Evolutionary conservation across 1,284 basidiomycete species (phyloP).

Genomic region (Puccinia horiana): DNA sequence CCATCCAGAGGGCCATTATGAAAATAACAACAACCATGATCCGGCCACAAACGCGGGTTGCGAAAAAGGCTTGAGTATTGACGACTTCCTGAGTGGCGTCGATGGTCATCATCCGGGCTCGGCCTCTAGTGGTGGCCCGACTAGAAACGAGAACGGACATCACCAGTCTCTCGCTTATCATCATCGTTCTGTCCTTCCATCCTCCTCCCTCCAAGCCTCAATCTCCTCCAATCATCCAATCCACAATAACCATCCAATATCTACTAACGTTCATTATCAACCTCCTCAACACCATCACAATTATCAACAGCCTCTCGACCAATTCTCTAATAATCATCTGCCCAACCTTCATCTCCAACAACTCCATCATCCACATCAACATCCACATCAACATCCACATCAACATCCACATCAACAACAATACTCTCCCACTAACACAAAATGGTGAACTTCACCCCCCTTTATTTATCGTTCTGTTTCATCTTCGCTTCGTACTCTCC

Average conservation of each 20-base stretch:
- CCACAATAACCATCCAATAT: neutral
- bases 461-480: neutral
- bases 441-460: neutral
- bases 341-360: neutral
- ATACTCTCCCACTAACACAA: neutral
- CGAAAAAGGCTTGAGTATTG: neutral
- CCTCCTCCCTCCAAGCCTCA: neutral
- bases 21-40: neutral
- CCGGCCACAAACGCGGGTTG: neutral
- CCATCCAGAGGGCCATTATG: neutral
- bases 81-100: constrained; percentile 2
- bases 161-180: neutral
- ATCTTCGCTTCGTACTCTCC: neutral
- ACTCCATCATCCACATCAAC: neutral
- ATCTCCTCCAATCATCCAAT: neutral
- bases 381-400: neutral
- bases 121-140: neutral
- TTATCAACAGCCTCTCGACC: neutral
- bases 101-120: neutral
- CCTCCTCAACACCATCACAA: neutral
- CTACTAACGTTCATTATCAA: neutral
- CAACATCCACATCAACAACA: neutral
- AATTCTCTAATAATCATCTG: neutral
- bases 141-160: neutral
- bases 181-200: neutral